Conservation (phyloP, 352 stramenopile genomes). For the Pythium periplocum region DNA sequence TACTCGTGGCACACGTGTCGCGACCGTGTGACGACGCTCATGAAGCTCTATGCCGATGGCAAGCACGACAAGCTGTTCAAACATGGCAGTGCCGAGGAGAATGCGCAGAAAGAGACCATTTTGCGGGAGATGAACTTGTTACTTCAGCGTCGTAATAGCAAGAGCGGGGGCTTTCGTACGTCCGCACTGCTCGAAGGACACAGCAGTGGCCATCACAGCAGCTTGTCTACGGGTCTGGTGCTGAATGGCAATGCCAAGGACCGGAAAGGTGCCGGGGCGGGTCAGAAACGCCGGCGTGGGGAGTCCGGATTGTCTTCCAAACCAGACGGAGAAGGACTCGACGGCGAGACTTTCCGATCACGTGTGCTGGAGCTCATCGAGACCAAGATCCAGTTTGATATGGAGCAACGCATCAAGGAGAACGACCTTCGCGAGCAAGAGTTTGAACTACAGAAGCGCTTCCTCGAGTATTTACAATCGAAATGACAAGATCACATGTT, state of each 20-base stretch:
- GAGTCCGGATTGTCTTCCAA: conserved; percentile 11
- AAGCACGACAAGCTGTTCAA: conserved; percentile 86
- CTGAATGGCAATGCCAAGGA: too few relatives aligned
- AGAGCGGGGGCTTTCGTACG: conserved; percentile 10
- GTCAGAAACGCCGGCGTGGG: conserved; percentile 4
- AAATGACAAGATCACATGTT: conserved; percentile 26
- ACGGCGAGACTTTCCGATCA: conserved; percentile 48
- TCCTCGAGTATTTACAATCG: conserved; percentile 78
- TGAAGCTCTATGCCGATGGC: conserved; percentile 74
- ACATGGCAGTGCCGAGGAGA: conserved; percentile 64
- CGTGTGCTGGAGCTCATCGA: conserved; percentile 71
- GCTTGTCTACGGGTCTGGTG: too few relatives aligned
- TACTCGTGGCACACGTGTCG: conserved; percentile 83
- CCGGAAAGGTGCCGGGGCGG: not conserved
- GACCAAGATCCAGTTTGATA: conserved; percentile 80
- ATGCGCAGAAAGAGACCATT: conserved; percentile 59
- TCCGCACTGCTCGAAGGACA: conserved; percentile 10
- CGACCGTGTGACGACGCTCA: conserved; percentile 66
- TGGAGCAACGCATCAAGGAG: conserved; percentile 72
- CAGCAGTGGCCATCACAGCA: not conserved
- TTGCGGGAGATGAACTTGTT: conserved; percentile 51
- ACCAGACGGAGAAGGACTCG: conserved; percentile 16
- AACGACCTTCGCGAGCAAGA: conserved; percentile 74
- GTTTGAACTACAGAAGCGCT: conserved; percentile 76
- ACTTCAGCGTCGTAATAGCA: conserved; percentile 45